Evolutionary conservation across 768 basidiomycete genomes (phyloP), one percentile per base, ranked within the genome.

Genomic region (Candolleomyces efflorescens): DNA sequence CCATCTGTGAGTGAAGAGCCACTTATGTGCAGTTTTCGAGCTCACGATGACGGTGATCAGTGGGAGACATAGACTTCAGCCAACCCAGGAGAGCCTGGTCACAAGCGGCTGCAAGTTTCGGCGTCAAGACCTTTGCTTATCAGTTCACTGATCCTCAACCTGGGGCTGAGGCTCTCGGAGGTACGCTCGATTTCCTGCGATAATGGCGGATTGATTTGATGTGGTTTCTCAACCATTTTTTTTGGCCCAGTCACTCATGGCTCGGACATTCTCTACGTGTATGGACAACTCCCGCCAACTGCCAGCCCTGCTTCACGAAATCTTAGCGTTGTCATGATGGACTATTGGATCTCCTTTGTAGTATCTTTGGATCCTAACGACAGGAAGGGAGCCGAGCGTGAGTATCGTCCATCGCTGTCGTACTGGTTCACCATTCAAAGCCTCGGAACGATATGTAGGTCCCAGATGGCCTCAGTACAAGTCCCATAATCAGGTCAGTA

Each of bases 311-410:
- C 67, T n/a, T 59, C 65, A 9, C 51, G 59, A 41, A 55, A 55
- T 2, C 58, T 75, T 5, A 76, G 74, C 56, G 61, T 54, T 20
- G 53, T 66, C n/a, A 73, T 78, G 69, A 68, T 75, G 24, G 73
- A 78, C 56, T 78, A 76, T 54, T 78, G 74, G 76, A 67, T 78
- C 7, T 78, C 76, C 3, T 78, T 76, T 52, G 70, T 70, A 0
- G 72, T 67, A 2, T 70, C 67, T 38, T 60, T 76, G 37, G 66
- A 75, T 54, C 76, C 75, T 5, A 78, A 78, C 59, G 76, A 78
- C 49, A 67, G 69, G 3, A 65, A 61, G 22, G 75, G 76, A n/a
- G 49, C 48, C 39, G 22, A 27, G n/a, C 46, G 11, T 26, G 27
- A n/a, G 17, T 51, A 4, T 9, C 12, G 6, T 54, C 13, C 20